A percentile compares a stretch with the other conserved stretches of the same genome.
These are phyloP conservation scores for Cutaneotrichosporon dermatis DNA, from an alignment of 1,284 basidiomycete genomes.

Conservation along the genomic window DNA sequence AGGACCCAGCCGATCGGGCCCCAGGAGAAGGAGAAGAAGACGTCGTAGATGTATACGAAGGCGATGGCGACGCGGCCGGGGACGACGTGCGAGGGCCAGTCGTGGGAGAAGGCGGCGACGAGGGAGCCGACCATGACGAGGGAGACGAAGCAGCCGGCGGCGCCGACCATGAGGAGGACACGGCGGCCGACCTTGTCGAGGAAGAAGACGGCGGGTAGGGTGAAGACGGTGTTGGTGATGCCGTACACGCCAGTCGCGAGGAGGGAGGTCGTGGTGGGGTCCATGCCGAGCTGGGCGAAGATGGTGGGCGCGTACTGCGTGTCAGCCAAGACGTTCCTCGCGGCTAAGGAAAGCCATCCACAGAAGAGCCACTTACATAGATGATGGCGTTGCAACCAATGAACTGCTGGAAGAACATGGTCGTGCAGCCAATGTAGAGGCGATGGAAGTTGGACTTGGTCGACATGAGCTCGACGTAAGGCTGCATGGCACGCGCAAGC, in stretches of 20 bases:
- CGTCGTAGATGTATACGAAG: conserved; percentile 21
- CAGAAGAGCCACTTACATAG: neutral
- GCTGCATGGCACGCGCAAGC: conserved; percentile 1
- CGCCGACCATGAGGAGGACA: conserved; percentile 29
- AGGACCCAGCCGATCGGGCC: conserved; percentile 28
- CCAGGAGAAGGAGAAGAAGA: conserved; percentile 27
- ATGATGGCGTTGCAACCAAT: conserved; percentile 19
- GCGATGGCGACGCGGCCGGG: conserved; percentile 25
- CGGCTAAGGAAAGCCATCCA: too few relatives aligned
- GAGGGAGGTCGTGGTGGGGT: conserved; percentile 30
- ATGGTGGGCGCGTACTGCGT: conserved; percentile 20
- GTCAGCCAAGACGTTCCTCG: conserved; percentile 1
- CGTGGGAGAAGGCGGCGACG: conserved; percentile 23
- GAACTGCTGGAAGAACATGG: conserved; percentile 24
- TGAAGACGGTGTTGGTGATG: conserved; percentile 38
- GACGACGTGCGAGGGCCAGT: conserved; percentile 15
- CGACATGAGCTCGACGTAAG: conserved; percentile 17
- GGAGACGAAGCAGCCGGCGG: conserved; percentile 37
- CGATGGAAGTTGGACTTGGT: conserved; percentile 17
- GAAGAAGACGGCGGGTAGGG: conserved; percentile 35
- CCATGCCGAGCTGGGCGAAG: conserved; percentile 32
- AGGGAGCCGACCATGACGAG: conserved; percentile 58
- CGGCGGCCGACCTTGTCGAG: conserved; percentile 41
- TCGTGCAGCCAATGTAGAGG: conserved; percentile 8
- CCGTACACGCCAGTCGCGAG: conserved; percentile 44